These are phyloP conservation scores for Iris pallida DNA, from an alignment of 116 monocot species.

Conservation along the genomic window DNA sequence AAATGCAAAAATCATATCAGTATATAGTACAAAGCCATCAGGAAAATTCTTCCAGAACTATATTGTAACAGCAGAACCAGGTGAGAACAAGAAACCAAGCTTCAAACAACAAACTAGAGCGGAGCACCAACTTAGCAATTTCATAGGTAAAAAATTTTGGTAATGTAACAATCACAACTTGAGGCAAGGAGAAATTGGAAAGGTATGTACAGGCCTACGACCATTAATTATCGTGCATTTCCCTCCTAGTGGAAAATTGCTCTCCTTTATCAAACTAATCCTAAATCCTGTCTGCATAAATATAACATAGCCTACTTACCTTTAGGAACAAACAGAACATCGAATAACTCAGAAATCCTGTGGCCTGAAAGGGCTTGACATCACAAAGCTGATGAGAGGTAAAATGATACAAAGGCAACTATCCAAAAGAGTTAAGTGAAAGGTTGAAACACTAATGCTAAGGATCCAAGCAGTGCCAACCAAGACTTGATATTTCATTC, in stretches of 20 bases:
- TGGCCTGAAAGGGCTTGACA: background rate
- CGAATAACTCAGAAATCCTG: background rate
- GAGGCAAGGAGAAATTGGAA: background rate
- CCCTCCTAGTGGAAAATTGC: background rate
- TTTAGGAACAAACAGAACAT: background rate
- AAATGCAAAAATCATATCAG: background rate
- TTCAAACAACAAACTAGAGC: background rate
- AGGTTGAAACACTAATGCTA: too few relatives aligned
- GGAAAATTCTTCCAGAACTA: background rate
- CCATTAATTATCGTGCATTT: background rate
- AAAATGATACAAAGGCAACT: too few relatives aligned
- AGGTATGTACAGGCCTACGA: background rate
- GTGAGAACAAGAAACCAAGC: slow-evolving; percentile 2
- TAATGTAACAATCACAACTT: background rate
- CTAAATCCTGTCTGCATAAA: too few relatives aligned
- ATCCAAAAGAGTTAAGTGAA: too few relatives aligned
- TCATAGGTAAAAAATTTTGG: background rate
- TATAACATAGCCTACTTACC: too few relatives aligned
- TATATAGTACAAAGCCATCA: background rate
- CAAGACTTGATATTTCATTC: too few relatives aligned
- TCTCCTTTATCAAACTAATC: background rate
- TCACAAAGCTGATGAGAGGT: background rate
- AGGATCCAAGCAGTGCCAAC: too few relatives aligned
- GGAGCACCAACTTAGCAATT: background rate
- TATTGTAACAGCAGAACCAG: background rate